Evolutionary conservation across 257 asterid species (phyloP).

Genomic region (Nicotiana tabacum): DNA sequence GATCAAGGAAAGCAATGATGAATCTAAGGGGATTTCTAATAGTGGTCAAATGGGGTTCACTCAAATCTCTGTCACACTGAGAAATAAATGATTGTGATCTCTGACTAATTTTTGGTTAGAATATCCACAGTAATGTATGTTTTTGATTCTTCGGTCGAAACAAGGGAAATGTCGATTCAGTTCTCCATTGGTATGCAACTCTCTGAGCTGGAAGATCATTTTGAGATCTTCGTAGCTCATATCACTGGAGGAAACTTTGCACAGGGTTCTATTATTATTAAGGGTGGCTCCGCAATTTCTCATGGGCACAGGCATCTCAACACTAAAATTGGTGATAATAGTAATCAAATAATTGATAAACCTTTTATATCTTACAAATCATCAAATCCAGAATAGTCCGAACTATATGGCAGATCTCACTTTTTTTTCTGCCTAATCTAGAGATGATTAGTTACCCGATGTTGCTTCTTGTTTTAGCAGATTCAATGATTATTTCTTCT

Average conservation of each 20-base stretch:
- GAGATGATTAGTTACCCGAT: neutral
- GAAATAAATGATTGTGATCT: slow-evolving; percentile 33
- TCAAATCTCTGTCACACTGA: slow-evolving; percentile 42
- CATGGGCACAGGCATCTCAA: neutral
- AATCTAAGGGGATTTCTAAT: slow-evolving; percentile 53
- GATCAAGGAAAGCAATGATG: slow-evolving; percentile 46
- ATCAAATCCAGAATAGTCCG: neutral
- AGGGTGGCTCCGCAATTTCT: neutral
- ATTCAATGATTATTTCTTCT: neutral
- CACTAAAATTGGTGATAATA: neutral
- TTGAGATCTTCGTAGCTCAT: neutral
- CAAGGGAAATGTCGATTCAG: neutral
- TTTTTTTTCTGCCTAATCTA: neutral
- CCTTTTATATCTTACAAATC: neutral
- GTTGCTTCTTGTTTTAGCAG: neutral
- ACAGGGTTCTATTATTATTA: neutral
- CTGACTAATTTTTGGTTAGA: slow-evolving; percentile 21
- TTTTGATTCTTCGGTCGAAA: neutral
- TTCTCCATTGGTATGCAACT: neutral
- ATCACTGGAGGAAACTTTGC: neutral
- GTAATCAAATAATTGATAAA: neutral
- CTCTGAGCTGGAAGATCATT: neutral
- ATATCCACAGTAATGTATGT: neutral
- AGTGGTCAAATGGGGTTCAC: slow-evolving; percentile 47
- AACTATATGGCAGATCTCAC: neutral